Evolutionary conservation across 2,329 filamentous ascomycete genomes (phyloP).

Genomic region (Alternaria sp.): DNA sequence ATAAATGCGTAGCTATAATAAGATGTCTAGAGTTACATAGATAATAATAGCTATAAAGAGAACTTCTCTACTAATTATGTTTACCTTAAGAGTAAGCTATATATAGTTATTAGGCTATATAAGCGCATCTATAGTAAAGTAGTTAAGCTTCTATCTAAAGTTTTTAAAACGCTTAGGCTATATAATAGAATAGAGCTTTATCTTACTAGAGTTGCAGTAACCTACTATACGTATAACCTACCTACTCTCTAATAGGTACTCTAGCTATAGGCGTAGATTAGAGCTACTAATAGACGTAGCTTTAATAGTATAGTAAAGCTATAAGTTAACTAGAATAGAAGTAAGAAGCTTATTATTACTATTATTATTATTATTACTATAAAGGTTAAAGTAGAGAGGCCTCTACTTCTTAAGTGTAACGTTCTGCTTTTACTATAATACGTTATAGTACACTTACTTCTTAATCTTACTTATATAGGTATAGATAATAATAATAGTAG

Average conservation of each 20-base stretch:
- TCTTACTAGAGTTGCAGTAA: too few relatives aligned
- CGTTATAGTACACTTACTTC: background rate
- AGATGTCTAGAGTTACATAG: too few relatives aligned
- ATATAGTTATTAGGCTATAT: too few relatives aligned
- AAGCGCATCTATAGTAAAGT: too few relatives aligned
- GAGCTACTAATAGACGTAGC: background rate
- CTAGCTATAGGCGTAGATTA: background rate
- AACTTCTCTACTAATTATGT: too few relatives aligned
- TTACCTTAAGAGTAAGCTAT: too few relatives aligned
- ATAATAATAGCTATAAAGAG: too few relatives aligned
- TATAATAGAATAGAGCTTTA: too few relatives aligned
- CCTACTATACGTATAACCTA: background rate
- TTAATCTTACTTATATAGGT: background rate
- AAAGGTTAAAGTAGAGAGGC: background rate
- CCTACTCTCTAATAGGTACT: background rate
- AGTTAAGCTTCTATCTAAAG: too few relatives aligned
- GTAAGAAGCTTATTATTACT: background rate
- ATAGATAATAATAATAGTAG: background rate
- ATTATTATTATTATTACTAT: background rate
- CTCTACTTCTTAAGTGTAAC: background rate
- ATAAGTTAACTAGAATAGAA: background rate
- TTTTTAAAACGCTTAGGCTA: too few relatives aligned
- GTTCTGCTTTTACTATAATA: background rate
- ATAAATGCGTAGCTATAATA: too few relatives aligned
- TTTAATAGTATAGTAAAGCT: background rate